These are phyloP conservation scores for Grifola frondosa DNA, from an alignment of 1,284 basidiomycete species.

Conservation along the genomic window DNA sequence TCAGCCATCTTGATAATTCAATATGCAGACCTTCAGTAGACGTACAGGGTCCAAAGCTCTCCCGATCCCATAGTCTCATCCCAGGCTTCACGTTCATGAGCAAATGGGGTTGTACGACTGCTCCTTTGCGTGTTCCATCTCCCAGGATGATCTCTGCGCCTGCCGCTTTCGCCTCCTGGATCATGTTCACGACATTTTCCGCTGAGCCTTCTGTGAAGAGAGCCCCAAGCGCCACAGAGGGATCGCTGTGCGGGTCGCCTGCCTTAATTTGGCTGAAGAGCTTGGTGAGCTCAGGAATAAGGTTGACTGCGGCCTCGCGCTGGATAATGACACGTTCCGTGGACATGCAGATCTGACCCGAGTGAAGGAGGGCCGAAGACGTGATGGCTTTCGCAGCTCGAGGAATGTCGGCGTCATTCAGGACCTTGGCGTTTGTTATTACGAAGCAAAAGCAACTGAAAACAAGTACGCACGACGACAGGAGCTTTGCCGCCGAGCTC, in stretches of 20 bases:
- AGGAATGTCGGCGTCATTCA: conserved; percentile 59
- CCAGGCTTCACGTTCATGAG: conserved; percentile 46
- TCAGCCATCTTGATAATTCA: background rate
- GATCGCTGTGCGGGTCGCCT: conserved; percentile 29
- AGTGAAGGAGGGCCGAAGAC: conserved; percentile 57
- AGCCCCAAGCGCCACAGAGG: conserved; percentile 31
- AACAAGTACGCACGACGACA: conserved; percentile 46
- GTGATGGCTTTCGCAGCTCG: conserved; percentile 54
- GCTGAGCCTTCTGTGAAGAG: conserved; percentile 53
- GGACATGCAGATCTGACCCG: conserved; percentile 72
- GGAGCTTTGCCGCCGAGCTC: conserved; percentile 53
- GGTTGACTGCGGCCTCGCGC: conserved; percentile 34
- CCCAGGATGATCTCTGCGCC: conserved; percentile 57
- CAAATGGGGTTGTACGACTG: conserved; percentile 55
- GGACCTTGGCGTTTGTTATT: conserved; percentile 37
- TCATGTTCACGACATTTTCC: conserved; percentile 45
- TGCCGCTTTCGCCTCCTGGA: conserved; percentile 48
- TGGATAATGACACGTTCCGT: conserved; percentile 67
- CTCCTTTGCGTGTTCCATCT: conserved; percentile 38
- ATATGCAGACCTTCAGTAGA: conserved; percentile 2
- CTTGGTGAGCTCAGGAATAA: conserved; percentile 37
- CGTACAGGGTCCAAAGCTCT: conserved; percentile 60
- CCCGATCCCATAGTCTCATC: conserved; percentile 53
- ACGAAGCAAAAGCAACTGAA: background rate
- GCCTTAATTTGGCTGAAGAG: conserved; percentile 38